Conservation (phyloP, 2,329 filamentous ascomycete species). For the Penicillium sp. region DNA sequence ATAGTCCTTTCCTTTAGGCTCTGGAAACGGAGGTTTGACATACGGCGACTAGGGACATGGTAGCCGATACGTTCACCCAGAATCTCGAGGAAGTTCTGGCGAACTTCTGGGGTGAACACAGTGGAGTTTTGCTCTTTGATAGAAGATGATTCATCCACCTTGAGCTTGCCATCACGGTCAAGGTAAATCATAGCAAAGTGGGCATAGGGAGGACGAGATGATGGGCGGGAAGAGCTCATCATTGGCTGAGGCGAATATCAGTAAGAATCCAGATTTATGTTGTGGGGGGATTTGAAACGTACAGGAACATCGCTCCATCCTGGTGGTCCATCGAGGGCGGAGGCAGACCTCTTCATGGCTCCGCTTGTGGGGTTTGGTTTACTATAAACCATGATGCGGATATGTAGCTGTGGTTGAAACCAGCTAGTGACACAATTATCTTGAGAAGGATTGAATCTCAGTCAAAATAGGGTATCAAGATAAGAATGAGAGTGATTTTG, state of each 20-base stretch:
- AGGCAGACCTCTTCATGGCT: slow-evolving; percentile 33
- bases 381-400: slow-evolving; percentile 30
- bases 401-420: neutral
- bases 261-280: neutral
- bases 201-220: slow-evolving; percentile 30
- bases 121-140: slow-evolving; percentile 32
- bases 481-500: neutral
- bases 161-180: slow-evolving; percentile 34
- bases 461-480: neutral
- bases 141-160: slow-evolving; percentile 34
- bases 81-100: slow-evolving; percentile 37
- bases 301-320: slow-evolving; percentile 35
- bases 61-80: slow-evolving; percentile 32
- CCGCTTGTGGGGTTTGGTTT: slow-evolving; percentile 24
- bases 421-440: neutral
- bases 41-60: slow-evolving; percentile 29
- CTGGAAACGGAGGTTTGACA: slow-evolving; percentile 8
- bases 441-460: neutral
- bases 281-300: neutral
- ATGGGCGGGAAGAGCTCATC: slow-evolving; percentile 24
- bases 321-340: slow-evolving; percentile 26
- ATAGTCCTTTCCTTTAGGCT: neutral
- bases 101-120: slow-evolving; percentile 35
- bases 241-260: slow-evolving; percentile 23
- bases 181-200: slow-evolving; percentile 40